A percentile compares a stretch with the other conserved stretches of the same genome.
These are phyloP conservation scores for Umbelopsis vinacea DNA, from an alignment of 192 early-diverging fungal species.

Conservation along the genomic window DNA sequence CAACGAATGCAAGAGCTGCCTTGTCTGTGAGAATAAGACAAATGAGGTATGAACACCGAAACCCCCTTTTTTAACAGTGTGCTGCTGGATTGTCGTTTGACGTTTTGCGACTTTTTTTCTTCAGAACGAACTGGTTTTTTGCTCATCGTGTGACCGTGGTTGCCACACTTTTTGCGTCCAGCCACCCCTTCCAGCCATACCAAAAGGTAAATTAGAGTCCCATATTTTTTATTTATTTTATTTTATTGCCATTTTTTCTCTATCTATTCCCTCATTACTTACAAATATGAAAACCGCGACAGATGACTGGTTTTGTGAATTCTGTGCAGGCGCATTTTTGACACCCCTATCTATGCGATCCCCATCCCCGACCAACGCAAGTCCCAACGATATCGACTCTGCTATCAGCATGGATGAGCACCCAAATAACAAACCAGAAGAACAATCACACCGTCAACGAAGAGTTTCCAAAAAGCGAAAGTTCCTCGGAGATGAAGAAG, in stretches of 20 bases:
- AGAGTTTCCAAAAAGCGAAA: conserved; percentile 16
- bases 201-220: conserved; percentile 37
- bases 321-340: conserved; percentile 15
- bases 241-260: too few species aligned
- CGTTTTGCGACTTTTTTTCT: conserved; percentile 10
- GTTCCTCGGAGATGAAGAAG: conserved; percentile 24
- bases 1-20: conserved; percentile 54
- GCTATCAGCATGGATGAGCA: conserved; percentile 1
- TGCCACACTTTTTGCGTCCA: conserved; percentile 53
- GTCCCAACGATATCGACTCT: not conserved
- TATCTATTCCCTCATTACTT: too few species aligned
- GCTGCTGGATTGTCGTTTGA: not conserved
- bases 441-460: not conserved
- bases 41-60: conserved; percentile 41
- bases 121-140: conserved; percentile 54
- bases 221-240: too few species aligned
- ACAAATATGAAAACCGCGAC: not conserved
- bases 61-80: not conserved
- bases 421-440: not conserved
- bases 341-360: conserved; percentile 9
- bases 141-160: conserved; percentile 51
- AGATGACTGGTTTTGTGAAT: conserved; percentile 21
- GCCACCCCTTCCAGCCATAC: conserved; percentile 41
- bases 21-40: conserved; percentile 44
- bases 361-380: not conserved